Percentiles rank a stretch among this genome's conserved stretches.
Evolutionary conservation across 306 rosid genomes (phyloP).

Genomic region (Ochetophila trinervis): DNA sequence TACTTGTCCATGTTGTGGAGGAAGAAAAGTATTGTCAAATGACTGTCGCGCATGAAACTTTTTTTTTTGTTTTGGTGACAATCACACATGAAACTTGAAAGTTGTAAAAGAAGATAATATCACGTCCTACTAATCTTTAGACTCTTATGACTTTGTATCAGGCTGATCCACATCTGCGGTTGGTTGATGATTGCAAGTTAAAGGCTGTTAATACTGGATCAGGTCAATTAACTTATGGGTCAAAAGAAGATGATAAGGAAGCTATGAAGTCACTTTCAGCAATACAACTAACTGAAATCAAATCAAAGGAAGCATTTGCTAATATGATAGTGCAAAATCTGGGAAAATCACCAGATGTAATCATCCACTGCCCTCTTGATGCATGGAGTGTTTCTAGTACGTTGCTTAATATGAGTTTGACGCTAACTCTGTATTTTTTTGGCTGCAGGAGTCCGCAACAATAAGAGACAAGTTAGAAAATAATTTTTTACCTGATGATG

Average conservation of each 20-base stretch:
- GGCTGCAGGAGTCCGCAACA: slow-evolving; percentile 31
- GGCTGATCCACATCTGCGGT: slow-evolving; percentile 77
- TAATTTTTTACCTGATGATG: slow-evolving; percentile 56
- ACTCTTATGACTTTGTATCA: slow-evolving; percentile 19
- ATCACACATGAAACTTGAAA: slow-evolving; percentile 16
- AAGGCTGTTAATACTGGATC: slow-evolving; percentile 35
- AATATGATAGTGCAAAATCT: slow-evolving; percentile 50
- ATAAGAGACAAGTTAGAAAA: slow-evolving; percentile 46
- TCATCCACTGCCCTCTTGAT: neutral
- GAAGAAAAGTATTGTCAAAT: neutral
- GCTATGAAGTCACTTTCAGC: slow-evolving; percentile 49
- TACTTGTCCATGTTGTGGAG: neutral
- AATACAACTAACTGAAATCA: slow-evolving; percentile 26
- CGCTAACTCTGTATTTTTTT: neutral
- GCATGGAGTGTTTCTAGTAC: neutral
- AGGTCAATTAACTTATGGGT: slow-evolving; percentile 47
- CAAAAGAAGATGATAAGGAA: slow-evolving; percentile 70
- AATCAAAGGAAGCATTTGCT: slow-evolving; percentile 48
- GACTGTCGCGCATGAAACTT: neutral
- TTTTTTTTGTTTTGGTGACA: no score
- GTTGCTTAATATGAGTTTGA: neutral
- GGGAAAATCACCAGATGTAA: slow-evolving; percentile 48
- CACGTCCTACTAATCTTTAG: neutral
- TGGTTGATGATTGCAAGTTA: slow-evolving; percentile 65
- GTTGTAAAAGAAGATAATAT: neutral